Base-by-base conservation (phyloP, 176 grass and related monocot species). In the Aechmea fasciata region DNA sequence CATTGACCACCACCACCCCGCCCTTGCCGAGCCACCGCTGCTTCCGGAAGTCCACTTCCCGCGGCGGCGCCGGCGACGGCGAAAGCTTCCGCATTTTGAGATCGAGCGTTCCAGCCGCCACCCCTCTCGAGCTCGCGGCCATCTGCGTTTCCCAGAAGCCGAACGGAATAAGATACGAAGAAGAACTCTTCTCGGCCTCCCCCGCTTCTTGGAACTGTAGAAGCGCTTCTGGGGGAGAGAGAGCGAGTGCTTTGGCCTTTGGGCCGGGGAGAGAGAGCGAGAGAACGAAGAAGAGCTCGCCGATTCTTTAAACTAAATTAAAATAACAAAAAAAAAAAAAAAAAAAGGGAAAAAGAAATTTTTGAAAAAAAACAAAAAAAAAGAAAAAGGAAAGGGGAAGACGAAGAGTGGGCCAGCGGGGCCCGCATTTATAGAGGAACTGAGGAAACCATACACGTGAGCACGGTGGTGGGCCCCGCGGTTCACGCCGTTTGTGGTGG, bases 51-150 rank as follows among this genome's bases (percentile, higher is more conserved):
- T 8, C 70, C 33, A 61, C 50, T 15, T 23, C 69, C 0, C 61
- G n/a, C 3, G 71, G 29, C 19, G 47, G 73, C 29, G 75, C 62
- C 66, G 47, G 73, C 29, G 75, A 53, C 66, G 71, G 77, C 13
- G n/a, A 49, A 13, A 64, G 41, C 25, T 67, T 68, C 28, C 57
- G 65, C 18, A 72, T 66, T 24, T 66, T 67, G 75, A 87, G 67
- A 75, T 85, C 72, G 84, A 87, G 81, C 25, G 85, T 78, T 63
- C 76, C 81, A 50, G 79, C 68, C 11, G 48, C 73, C 53, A 96
- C 73, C 49, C 84, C 86, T 53, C 79, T 82, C 69, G 93, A 76
- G 77, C 79, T 86, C 41, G 77, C 83, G 64, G 84, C 84, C 93
- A 97, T 97, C 75, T 71, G 70, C 62, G 24, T 48, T 53, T 28